Conservation (phyloP, 1,284 basidiomycete genomes). For the Pseudozyma thailandica region DNA sequence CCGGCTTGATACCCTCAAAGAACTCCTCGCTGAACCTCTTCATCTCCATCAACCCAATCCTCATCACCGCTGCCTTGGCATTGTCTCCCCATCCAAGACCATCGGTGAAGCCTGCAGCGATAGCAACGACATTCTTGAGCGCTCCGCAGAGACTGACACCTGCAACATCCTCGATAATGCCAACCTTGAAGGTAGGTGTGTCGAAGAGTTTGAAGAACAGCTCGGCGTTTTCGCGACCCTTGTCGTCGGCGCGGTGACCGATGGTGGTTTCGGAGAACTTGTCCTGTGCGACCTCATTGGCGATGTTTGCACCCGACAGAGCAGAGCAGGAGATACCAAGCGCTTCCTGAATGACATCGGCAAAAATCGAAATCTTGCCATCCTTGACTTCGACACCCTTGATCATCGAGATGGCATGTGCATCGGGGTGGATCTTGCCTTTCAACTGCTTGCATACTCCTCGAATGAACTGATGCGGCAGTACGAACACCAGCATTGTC, state of each 20-base stretch:
- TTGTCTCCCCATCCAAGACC: conserved; percentile 73
- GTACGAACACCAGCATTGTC: conserved; percentile 73
- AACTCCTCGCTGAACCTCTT: conserved; percentile 72
- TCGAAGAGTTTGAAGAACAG: conserved; percentile 69
- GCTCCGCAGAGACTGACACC: conserved; percentile 74
- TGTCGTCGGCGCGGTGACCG: conserved; percentile 70
- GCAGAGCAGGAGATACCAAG: conserved; percentile 72
- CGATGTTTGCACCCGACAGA: conserved; percentile 74
- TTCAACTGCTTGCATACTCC: conserved; percentile 62
- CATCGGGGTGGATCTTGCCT: conserved; percentile 58
- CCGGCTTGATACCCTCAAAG: conserved; percentile 72
- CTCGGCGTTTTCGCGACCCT: conserved; percentile 49
- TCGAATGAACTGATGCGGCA: conserved; percentile 72
- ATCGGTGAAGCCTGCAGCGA: conserved; percentile 73
- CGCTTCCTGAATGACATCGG: conserved; percentile 72
- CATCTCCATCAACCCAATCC: conserved; percentile 70
- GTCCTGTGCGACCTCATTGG: conserved; percentile 72
- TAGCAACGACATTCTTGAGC: conserved; percentile 73
- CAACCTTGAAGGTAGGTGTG: conserved; percentile 72
- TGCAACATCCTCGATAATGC: conserved; percentile 73
- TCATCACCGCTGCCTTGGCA: conserved; percentile 74
- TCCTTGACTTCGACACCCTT: conserved; percentile 69
- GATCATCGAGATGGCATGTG: conserved; percentile 67
- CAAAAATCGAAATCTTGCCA: conserved; percentile 73
- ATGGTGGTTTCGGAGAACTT: conserved; percentile 73